Percentiles rank a stretch among this genome's conserved stretches.
These are phyloP conservation scores for Aspergillus vadensis DNA, from an alignment of 2,329 filamentous ascomycete species.

Conservation along the genomic window DNA sequence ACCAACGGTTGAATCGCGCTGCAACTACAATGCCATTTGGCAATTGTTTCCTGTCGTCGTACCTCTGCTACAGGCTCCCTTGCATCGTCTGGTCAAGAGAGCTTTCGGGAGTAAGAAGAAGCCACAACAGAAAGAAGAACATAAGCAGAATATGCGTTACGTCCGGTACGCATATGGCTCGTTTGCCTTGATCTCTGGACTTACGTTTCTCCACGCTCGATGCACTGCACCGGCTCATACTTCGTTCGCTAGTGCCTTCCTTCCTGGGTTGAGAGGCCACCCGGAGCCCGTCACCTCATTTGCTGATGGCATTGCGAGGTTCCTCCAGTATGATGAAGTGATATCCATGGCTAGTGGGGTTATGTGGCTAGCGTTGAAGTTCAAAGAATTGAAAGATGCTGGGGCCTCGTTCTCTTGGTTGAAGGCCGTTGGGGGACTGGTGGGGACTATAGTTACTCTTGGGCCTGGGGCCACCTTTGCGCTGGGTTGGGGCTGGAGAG, in stretches of 20 bases:
- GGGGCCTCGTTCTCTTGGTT: slow-evolving; percentile 3
- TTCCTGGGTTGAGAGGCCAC: neutral
- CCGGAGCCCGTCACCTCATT: neutral
- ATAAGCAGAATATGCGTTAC: neutral
- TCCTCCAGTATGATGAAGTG: slow-evolving; percentile 12
- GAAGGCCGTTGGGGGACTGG: neutral
- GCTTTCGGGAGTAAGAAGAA: neutral
- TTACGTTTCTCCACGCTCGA: neutral
- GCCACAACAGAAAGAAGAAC: neutral
- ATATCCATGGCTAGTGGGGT: slow-evolving; percentile 5
- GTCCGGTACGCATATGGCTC: neutral
- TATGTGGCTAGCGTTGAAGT: slow-evolving; percentile 6
- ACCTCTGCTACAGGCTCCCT: slow-evolving; percentile 4
- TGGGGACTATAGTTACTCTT: neutral
- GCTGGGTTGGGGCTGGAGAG: slow-evolving; percentile 1
- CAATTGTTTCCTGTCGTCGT: slow-evolving; percentile 9
- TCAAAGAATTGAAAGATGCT: slow-evolving; percentile 3
- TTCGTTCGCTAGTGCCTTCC: neutral
- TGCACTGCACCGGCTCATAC: neutral
- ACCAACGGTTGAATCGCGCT: neutral
- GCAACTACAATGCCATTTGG: slow-evolving; percentile 8
- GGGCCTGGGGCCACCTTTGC: neutral
- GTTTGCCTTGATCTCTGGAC: slow-evolving; percentile 7
- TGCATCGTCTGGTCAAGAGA: neutral
- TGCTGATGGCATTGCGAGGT: slow-evolving; percentile 4